These are phyloP conservation scores for Pleurotus eryngii DNA, from an alignment of 768 basidiomycete species.

Conservation along the genomic window DNA sequence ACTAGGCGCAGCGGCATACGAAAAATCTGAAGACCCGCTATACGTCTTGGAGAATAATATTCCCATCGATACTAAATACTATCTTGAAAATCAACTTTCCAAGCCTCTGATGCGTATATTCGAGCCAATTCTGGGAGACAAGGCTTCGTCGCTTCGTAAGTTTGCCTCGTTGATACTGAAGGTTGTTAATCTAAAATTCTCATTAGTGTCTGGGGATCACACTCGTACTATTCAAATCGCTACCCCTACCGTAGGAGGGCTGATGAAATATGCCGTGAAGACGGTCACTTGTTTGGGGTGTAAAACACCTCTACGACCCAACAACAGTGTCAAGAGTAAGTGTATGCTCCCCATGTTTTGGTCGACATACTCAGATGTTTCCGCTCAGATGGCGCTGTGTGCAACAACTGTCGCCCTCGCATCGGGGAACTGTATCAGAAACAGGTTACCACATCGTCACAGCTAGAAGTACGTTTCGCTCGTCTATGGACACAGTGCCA, in stretches of 20 bases:
- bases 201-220: conserved; percentile 89
- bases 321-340: conserved; percentile 73
- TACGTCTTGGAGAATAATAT: conserved; percentile 98
- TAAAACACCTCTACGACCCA: conserved; percentile 79
- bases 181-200: conserved; percentile 6
- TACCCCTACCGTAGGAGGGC: conserved; percentile 91
- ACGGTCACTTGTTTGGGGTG: conserved; percentile 94
- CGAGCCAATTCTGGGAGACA: conserved; percentile 94
- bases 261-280: conserved; percentile 99
- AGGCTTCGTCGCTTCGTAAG: conserved; percentile 79
- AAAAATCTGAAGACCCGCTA: conserved; percentile 97
- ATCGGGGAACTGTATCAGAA: conserved; percentile 92
- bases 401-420: conserved; percentile 85
- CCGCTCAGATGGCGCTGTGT: conserved; percentile 82
- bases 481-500: conserved; percentile 99
- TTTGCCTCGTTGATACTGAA: conserved; percentile 7
- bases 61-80: conserved; percentile 97
- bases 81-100: conserved; percentile 95
- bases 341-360: conserved; percentile 2
- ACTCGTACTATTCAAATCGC: conserved; percentile 95
- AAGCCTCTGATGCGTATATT: conserved; percentile 98
- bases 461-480: conserved; percentile 87
- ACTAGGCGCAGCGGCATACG: conserved; percentile 91
- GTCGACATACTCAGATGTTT: background rate
- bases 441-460: conserved; percentile 72